Evolutionary conservation across 2,329 filamentous ascomycete species (phyloP), one percentile per base, ranked within the genome.

Genomic region (Ceratocystis diversiconidia): DNA sequence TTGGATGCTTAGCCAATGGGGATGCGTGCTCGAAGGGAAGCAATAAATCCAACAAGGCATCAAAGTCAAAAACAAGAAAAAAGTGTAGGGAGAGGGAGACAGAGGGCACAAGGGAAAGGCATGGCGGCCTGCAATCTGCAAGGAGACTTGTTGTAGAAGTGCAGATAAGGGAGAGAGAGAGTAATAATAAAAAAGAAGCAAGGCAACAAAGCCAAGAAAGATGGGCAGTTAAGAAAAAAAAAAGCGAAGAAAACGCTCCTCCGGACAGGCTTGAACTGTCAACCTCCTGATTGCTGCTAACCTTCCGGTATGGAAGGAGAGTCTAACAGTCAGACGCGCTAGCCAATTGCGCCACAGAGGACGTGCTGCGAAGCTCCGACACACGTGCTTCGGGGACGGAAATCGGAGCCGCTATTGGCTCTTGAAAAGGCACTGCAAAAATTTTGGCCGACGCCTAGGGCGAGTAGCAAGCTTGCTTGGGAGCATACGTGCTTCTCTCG

Each of bases 241-340:
- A 55, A 17, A 3, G 32, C n/a, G 52, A 59, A 50, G n/a, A 1
- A 25, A 48, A 28, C 17, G 4, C 66, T 65, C 66, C 66, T 62
- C 66, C 66, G 66, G 66, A 67, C 66, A 67, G 66, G 66, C 66
- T 67, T 67, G 66, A 67, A 67, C 66, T 67, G 66, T 67, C 66
- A 67, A 67, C 66, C 66, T 67, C 66, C 66, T 67, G 66, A 67
- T 67, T 61, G 63, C 66, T 63, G 66, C 60, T 50, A 4, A 8
- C 28, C 19, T 41, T 41, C 36, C 36, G 36, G 36, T 4, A 0
- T 1, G n/a, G 52, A 32, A 30, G 19, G 25, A 22, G 55, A 63
- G 60, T 60, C 5, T 81, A 82, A 82, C 80, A 82, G 79, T 81
- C 79, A 78, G 76, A 82, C 80, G 79, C 79, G 79, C 79, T 82